These are phyloP conservation scores for Melastoma candidum DNA, from an alignment of 441 rosid genomes.

Conservation along the genomic window DNA sequence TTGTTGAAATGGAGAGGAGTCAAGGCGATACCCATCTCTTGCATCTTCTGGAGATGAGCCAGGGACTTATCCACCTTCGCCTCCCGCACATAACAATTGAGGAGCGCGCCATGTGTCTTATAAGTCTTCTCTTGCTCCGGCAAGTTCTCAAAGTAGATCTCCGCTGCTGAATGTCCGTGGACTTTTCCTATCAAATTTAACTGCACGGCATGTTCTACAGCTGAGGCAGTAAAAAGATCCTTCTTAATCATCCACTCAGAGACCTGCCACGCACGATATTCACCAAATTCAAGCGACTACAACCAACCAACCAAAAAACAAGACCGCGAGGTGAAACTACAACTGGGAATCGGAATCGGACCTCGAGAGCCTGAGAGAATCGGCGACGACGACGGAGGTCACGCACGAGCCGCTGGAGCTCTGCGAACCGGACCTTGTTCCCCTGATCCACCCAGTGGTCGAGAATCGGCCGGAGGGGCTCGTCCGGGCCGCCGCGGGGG, in stretches of 20 bases:
- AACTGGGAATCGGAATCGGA: conserved; percentile 14
- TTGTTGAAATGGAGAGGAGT: conserved; percentile 54
- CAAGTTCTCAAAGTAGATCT: conserved; percentile 47
- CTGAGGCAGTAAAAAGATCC: conserved; percentile 44
- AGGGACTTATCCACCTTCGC: conserved; percentile 46
- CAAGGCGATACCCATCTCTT: conserved; percentile 51
- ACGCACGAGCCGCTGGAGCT: conserved; percentile 67
- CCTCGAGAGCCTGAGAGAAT: conserved; percentile 79
- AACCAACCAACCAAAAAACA: not conserved
- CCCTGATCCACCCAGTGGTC: conserved; percentile 64
- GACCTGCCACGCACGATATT: conserved; percentile 31
- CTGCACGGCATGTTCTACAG: conserved; percentile 66
- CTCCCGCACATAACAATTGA: conserved; percentile 68
- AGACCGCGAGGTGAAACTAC: not conserved
- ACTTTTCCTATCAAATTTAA: conserved; percentile 72
- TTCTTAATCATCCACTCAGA: conserved; percentile 65
- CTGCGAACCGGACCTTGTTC: conserved; percentile 48
- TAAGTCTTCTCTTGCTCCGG: conserved; percentile 57
- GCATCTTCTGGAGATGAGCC: conserved; percentile 50
- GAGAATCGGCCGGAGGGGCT: conserved; percentile 53
- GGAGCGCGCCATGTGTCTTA: conserved; percentile 74
- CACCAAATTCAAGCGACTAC: no score
- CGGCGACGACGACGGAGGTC: conserved; percentile 74
- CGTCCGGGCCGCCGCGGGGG: conserved; percentile 52
- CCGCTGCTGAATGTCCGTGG: conserved; percentile 52